Conservation (phyloP, 2,329 filamentous ascomycete genomes). For the Clonostachys chloroleuca region DNA sequence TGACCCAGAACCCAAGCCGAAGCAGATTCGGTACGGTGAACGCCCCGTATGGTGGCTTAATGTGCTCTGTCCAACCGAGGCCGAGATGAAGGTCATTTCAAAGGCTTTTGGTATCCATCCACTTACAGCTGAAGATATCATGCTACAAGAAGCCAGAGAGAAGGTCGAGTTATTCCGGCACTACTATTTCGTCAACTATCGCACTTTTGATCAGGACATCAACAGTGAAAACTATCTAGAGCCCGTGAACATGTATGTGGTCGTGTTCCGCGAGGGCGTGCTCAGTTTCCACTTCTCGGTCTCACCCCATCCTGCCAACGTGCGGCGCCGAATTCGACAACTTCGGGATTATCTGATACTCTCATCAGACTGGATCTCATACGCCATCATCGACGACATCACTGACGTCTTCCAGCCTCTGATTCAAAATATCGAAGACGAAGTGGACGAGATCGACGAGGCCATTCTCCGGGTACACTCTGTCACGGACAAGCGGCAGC, state of each 20-base stretch:
- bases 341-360: constrained; percentile 90
- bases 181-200: constrained; percentile 99
- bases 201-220: constrained; percentile 92
- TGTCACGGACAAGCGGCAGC: constrained; percentile 35
- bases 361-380: constrained; percentile 96
- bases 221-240: constrained; percentile 88
- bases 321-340: constrained; percentile 88
- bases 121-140: constrained; percentile 91
- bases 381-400: constrained; percentile 96
- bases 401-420: constrained; percentile 93
- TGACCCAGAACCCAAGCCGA: constrained; percentile 17
- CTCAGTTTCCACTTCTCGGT: constrained; percentile 97
- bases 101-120: constrained; percentile 96
- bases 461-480: constrained; percentile 81
- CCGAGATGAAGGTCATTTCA: constrained; percentile 90
- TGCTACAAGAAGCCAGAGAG: constrained; percentile 94
- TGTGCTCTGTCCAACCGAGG: constrained; percentile 83
- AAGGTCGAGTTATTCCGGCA: constrained; percentile 97
- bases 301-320: constrained; percentile 93
- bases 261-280: constrained; percentile 93
- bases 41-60: constrained; percentile 97
- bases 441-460: constrained; percentile 96
- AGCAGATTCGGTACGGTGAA: constrained; percentile 63
- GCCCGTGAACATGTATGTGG: constrained; percentile 94
- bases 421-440: constrained; percentile 89